These are phyloP conservation scores for Peniophora sp. DNA, from an alignment of 1,284 basidiomycete genomes.

Conservation along the genomic window DNA sequence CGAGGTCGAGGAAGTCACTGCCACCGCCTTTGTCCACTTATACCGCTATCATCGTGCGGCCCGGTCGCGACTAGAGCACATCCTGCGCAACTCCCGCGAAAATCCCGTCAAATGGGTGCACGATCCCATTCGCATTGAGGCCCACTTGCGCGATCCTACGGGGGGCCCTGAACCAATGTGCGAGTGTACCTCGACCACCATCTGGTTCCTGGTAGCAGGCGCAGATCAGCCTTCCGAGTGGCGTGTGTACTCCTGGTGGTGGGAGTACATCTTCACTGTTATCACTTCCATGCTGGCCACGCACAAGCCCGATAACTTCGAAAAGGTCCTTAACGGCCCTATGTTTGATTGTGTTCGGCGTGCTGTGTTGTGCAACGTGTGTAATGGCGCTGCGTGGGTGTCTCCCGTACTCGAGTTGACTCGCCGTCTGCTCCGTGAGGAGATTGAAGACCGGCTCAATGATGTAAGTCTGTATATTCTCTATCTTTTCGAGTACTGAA, in stretches of 20 bases:
- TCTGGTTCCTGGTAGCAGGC: not conserved
- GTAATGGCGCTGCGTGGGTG: too few species aligned
- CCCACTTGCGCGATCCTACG: not conserved
- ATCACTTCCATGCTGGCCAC: too few species aligned
- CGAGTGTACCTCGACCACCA: not conserved
- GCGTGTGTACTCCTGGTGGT: not conserved
- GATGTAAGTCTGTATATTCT: too few species aligned
- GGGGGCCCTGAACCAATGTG: not conserved
- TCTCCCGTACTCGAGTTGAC: too few species aligned
- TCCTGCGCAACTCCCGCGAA: not conserved
- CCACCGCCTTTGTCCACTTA: not conserved
- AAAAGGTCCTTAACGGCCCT: too few species aligned
- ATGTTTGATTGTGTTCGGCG: too few species aligned
- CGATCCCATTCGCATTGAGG: not conserved
- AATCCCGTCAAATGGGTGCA: not conserved
- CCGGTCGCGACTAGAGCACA: not conserved
- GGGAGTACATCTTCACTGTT: not conserved
- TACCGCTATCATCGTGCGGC: not conserved
- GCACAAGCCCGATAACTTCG: too few species aligned
- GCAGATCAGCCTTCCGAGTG: not conserved
- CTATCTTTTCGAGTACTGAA: too few species aligned
- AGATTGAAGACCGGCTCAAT: too few species aligned
- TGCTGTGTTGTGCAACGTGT: too few species aligned
- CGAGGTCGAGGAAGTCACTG: not conserved
- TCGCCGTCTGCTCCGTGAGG: too few species aligned